Base-by-base conservation (phyloP, 2,329 filamentous ascomycete species). In the Hirsutella rhossiliensis region DNA sequence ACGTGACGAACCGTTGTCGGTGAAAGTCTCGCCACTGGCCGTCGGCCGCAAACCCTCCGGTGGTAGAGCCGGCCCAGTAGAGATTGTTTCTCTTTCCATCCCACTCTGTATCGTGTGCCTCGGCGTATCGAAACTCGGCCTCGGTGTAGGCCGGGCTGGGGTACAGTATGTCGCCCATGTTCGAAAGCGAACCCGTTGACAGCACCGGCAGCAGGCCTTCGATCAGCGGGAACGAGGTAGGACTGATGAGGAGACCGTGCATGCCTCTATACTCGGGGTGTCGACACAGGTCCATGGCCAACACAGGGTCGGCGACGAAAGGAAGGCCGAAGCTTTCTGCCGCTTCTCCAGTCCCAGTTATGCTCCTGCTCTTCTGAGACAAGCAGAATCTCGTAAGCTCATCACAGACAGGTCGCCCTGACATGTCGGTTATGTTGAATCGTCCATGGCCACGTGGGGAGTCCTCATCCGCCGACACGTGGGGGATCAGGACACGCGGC, bases 51-150 rank as follows among this genome's bases (percentile, higher is more conserved):
- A 59, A 67, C 0, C 66, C 72, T 3, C 75, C 76, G 0, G 75
- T 77, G 0, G 65, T 75, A 0, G 69, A 74, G 0, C 76, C 76
- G 0, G 69, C 66, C 76, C 76, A 80, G 53, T 78, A 79, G 0
- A 78, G 52, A 3, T 65, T 67, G 31, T 71, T 67, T 2, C 49
- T 50, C 50, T 80, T 80, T 6, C 60, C 40, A 0, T 68, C 55
- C 73, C 74, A 80, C 0, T 58, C 52, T 0, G 65, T 34, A 45
- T 77, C 75, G 3, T 59, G 40, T 0, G 46, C 28, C 0, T 57
- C 52, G 3, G 65, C 54, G 49, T 76, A 77, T 5, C 51, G 47
- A 28, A 70, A 66, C 37, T 65, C 58, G 2, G 56, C 15, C 46
- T 66, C 59, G n/a, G 64, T 51, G 47, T 77, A 77, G 1, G 67